Conservation (phyloP, 192 early-diverging fungal species). For the Chytriomyces sp. region DNA sequence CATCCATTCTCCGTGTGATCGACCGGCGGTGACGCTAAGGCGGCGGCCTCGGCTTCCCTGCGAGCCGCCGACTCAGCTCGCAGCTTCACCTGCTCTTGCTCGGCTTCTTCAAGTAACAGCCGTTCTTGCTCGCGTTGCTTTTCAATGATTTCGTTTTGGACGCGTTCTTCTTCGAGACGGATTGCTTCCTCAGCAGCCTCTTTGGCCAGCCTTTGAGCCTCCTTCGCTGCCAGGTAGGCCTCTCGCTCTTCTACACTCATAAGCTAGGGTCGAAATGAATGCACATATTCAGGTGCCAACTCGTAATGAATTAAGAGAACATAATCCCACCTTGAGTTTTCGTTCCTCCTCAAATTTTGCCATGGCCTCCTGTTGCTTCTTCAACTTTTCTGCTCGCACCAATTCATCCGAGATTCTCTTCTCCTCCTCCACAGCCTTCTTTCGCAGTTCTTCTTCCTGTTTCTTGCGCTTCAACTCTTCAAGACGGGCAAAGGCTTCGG, state of each 20-base stretch:
- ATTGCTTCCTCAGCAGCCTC: slow-evolving; percentile 10
- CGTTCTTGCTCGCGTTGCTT: not conserved
- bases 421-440: slow-evolving; percentile 15
- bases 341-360: slow-evolving; percentile 51
- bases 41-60: not conserved
- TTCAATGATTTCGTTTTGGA: not conserved
- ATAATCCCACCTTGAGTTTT: slow-evolving; percentile 19
- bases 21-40: no score
- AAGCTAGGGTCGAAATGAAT: not conserved
- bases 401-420: slow-evolving; percentile 15
- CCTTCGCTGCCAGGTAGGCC: slow-evolving; percentile 17
- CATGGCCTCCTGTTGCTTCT: slow-evolving; percentile 51
- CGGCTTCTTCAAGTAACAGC: not conserved
- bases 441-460: slow-evolving; percentile 7
- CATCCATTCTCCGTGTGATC: not conserved
- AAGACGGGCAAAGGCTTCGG: slow-evolving; percentile 24
- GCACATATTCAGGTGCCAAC: not conserved
- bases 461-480: slow-evolving; percentile 27
- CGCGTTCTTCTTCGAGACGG: slow-evolving; percentile 23
- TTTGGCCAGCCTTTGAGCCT: slow-evolving; percentile 17
- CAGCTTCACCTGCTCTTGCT: not conserved
- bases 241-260: slow-evolving; percentile 26
- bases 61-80: not conserved
- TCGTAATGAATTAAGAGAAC: not conserved
- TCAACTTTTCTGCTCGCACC: slow-evolving; percentile 39